Base-by-base conservation (phyloP, 164 flowering plant genomes). In the Warburgia ugandensis region DNA sequence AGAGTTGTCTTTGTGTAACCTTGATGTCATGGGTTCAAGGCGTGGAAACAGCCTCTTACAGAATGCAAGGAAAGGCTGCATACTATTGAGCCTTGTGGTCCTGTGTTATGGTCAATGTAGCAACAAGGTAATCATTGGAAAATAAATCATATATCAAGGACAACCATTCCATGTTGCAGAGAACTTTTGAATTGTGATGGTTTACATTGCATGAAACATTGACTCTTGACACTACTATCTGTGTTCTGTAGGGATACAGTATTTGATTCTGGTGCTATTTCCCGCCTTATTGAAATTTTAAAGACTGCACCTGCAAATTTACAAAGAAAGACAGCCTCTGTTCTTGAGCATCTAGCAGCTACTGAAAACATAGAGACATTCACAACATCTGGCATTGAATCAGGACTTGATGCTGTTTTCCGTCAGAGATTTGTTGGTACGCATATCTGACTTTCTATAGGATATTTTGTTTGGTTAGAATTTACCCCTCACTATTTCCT, bases 291-390 rank as follows among this genome's bases (percentile, higher is more conserved):
- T 28, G 76, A 77, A 44, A 75, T 81, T 45, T 37, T 83, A 68
- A 77, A 74, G 73, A 63, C 75, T 19, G 58, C 86, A 20, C 51
- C 74, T 22, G 80, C 83, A 43, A 59, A 55, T 41, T 66, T 81
- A 54, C 89, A 85, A 63, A 65, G 68, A 54, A 83, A 83, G 63
- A 80, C 83, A 46, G 83, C 89, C 62, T 79, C 83, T 6, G 65
- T 85, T 28, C 79, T 89, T 17, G 97, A 85, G 63, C 81, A 69
- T 50, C 39, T 72, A 35, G 54, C 74, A 28, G 51, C 58, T 41
- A 56, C 45, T 35, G 81, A 79, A 40, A 65, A 61, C 60, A 54
- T 66, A 58, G 76, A 66, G 35, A 49, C 56, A 17, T 58, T 83
- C 49, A 49, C 66, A 41, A 66, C 77, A 10, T 69, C 55, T 4